Conservation (phyloP, 345 rosid genomes). For the Populus euphratica region DNA sequence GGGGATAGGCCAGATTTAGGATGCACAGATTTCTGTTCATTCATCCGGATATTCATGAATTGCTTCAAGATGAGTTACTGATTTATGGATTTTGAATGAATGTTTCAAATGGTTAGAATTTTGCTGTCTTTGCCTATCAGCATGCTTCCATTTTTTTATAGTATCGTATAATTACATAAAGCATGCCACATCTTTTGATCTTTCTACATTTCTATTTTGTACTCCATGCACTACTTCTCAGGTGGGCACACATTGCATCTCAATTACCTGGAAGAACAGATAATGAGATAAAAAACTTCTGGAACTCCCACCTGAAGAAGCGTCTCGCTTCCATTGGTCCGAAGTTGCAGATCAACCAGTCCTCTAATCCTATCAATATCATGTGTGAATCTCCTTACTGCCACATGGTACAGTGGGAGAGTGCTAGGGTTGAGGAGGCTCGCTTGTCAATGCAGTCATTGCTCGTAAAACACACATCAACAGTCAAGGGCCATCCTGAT, state of each 20-base stretch:
- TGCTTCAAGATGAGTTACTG: neutral
- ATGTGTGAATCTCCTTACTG: conserved; percentile 48
- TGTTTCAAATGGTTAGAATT: neutral
- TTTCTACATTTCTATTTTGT: neutral
- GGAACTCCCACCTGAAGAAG: conserved; percentile 96
- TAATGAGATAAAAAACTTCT: conserved; percentile 93
- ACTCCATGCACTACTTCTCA: conserved; percentile 18
- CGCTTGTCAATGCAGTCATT: conserved; percentile 70
- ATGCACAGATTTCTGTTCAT: neutral
- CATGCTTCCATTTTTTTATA: neutral
- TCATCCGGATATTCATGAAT: neutral
- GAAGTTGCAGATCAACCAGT: conserved; percentile 76
- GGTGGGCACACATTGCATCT: conserved; percentile 98
- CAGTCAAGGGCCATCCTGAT: conserved; percentile 43
- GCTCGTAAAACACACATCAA: conserved; percentile 37
- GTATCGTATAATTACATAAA: neutral
- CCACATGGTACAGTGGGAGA: conserved; percentile 99
- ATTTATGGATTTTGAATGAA: neutral
- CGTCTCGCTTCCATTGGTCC: conserved; percentile 73
- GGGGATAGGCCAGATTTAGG: neutral
- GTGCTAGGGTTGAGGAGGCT: conserved; percentile 93
- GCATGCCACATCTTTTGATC: neutral
- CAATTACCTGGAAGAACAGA: conserved; percentile 95
- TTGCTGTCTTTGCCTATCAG: neutral
- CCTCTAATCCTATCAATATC: conserved; percentile 39